Percentiles rank a stretch among this genome's conserved stretches.
Conservation (phyloP, 2,329 filamentous ascomycete genomes). For the Fusarium phyllophilum region DNA sequence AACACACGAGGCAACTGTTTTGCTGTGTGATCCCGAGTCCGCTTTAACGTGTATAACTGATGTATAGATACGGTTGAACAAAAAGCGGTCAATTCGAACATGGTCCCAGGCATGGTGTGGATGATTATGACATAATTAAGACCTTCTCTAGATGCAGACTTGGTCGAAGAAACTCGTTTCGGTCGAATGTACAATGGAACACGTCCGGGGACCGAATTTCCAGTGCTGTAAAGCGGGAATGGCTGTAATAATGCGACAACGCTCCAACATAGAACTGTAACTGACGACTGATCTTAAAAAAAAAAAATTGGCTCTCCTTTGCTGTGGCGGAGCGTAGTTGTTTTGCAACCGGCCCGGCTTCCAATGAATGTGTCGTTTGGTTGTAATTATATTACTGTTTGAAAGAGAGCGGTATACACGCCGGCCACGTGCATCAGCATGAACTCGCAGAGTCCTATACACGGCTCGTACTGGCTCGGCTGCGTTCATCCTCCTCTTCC, state of each 20-base stretch:
- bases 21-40: not conserved
- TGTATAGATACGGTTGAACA: slow-evolving; percentile 1
- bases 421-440: slow-evolving; percentile 12
- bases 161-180: slow-evolving; percentile 34
- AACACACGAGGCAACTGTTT: not conserved
- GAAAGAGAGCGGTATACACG: slow-evolving; percentile 28
- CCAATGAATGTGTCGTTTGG: slow-evolving; percentile 11
- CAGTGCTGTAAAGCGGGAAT: slow-evolving; percentile 26
- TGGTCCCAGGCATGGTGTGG: slow-evolving; percentile 9
- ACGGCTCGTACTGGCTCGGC: slow-evolving; percentile 75
- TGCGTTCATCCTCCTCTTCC: slow-evolving; percentile 84
- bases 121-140: slow-evolving; percentile 27
- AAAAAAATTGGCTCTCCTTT: slow-evolving; percentile 5
- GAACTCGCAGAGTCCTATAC: slow-evolving; percentile 42
- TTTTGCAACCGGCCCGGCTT: slow-evolving; percentile 1
- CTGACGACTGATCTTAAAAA: slow-evolving; percentile 15
- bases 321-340: slow-evolving; percentile 4
- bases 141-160: slow-evolving; percentile 42
- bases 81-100: slow-evolving; percentile 4
- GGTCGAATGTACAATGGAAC: slow-evolving; percentile 32
- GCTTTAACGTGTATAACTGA: not conserved
- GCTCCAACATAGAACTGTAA: slow-evolving; percentile 24
- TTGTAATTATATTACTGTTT: slow-evolving; percentile 26
- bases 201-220: slow-evolving; percentile 6
- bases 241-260: slow-evolving; percentile 33